These are phyloP conservation scores for Ensete glaucum DNA, from an alignment of 176 grass and related monocot genomes.

Conservation along the genomic window DNA sequence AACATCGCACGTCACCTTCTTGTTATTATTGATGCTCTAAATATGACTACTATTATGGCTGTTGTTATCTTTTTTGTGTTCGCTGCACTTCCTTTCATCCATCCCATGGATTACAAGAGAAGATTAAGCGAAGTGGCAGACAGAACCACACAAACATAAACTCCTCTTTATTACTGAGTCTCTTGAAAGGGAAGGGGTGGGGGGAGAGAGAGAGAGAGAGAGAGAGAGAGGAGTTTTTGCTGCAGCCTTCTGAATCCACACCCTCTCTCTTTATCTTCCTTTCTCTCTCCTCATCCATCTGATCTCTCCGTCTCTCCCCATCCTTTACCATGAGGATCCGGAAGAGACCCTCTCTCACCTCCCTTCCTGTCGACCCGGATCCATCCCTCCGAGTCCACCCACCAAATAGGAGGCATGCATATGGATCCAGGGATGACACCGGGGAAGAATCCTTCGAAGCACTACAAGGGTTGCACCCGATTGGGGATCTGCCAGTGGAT, in stretches of 20 bases:
- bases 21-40: too few relatives aligned
- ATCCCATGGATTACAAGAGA: too few relatives aligned
- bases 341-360: slow-evolving; percentile 34
- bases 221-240: not conserved
- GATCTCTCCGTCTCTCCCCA: slow-evolving; percentile 8
- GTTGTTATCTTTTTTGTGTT: too few relatives aligned
- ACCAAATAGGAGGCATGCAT: not conserved
- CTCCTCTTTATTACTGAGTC: too few relatives aligned
- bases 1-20: too few relatives aligned
- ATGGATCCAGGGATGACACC: not conserved
- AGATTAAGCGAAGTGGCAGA: too few relatives aligned
- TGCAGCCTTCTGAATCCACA: slow-evolving; percentile 49
- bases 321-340: slow-evolving; percentile 67
- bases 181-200: too few relatives aligned
- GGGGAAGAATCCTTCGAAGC: not conserved
- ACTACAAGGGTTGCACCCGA: slow-evolving; percentile 35
- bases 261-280: too few relatives aligned
- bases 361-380: not conserved
- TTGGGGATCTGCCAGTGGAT: slow-evolving; percentile 30
- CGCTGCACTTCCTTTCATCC: too few relatives aligned
- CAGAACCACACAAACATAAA: too few relatives aligned
- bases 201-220: too few relatives aligned
- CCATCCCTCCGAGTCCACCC: not conserved
- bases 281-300: not conserved
- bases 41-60: too few relatives aligned